Conservation (phyloP, 495 filamentous ascomycete genomes). For the Hypoxylon cercidicola region DNA sequence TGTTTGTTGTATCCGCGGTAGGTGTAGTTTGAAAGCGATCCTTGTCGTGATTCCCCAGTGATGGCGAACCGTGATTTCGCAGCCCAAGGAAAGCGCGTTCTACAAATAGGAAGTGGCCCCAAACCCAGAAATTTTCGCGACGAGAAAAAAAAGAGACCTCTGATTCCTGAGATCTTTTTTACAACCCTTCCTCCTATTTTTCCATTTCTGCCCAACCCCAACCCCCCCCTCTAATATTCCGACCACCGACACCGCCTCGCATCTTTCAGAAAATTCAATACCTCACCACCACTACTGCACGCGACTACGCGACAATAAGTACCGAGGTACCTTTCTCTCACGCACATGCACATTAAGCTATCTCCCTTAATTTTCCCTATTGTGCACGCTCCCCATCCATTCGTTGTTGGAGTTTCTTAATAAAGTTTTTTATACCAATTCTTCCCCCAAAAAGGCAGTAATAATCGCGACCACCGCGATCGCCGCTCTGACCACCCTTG, state of each 20-base stretch:
- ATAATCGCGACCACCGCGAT: constrained; percentile 24
- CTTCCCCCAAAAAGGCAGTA: constrained; percentile 39
- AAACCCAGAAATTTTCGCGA: constrained; percentile 51
- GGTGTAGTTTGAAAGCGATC: constrained; percentile 19
- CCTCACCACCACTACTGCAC: constrained; percentile 32
- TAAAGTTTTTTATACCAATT: constrained; percentile 31
- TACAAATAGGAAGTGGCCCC: constrained; percentile 58
- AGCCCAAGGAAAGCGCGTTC: constrained; percentile 47
- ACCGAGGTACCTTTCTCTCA: constrained; percentile 38
- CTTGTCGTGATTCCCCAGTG: constrained; percentile 37
- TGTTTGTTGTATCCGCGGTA: constrained; percentile 27
- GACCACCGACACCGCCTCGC: constrained; percentile 47
- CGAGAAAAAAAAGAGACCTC: constrained; percentile 47
- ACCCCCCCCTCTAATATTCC: constrained; percentile 46
- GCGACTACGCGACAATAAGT: constrained; percentile 42
- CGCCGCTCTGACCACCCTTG: constrained; percentile 35
- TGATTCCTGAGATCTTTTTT: constrained; percentile 48
- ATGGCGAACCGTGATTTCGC: constrained; percentile 45
- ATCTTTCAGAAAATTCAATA: constrained; percentile 43
- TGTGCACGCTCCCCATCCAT: constrained; percentile 36
- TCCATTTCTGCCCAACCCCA: constrained; percentile 49
- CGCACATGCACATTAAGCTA: constrained; percentile 3
- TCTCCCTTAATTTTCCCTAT: constrained; percentile 27
- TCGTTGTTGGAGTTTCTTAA: constrained; percentile 32
- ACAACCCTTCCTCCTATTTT: constrained; percentile 52